Evolutionary conservation across 2,329 filamentous ascomycete species (phyloP), one percentile per base, ranked within the genome.

Genomic region (Rhexocercosporidium sp.): DNA sequence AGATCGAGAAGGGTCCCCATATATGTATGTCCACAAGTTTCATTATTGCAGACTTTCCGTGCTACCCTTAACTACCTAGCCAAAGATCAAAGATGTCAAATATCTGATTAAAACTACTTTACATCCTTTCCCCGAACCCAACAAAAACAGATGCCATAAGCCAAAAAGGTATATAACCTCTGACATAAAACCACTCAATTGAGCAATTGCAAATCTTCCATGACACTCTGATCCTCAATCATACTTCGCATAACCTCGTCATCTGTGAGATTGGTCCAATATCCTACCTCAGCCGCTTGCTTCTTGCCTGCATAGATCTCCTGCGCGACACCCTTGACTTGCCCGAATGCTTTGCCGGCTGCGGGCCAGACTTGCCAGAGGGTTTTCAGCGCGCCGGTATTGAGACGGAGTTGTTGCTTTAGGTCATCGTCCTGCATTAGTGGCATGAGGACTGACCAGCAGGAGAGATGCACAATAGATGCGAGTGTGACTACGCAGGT

Each of bases 401-500:
- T 94, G 16, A 97, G 85, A 0, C 90, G 87, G 62, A 97, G 91
- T 72, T 88, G 89, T 79, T 93, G 92, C 70, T 90, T 90, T 71
- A 91, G 83, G 73, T 87, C 87, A 69, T 89, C 89, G 75, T 89
- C 88, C 72, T 88, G 85, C 27, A 67, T 66, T 2, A 70, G 20
- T 4, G 72, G 70, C 53, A 68, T 69, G 14, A 75, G 63, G 20
- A 68, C 82, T 62, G 82, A 90, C 88, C 93, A 97, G 70, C 92
- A 92, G 64, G 90, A 92, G 27, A 96, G 84, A 74, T 96, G 92
- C 3, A 95, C 91, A 72, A 94, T 91, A 7, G 92, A 92, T 20
- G 90, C 91, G 62, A 95, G 82, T 1, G 92, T 92, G 59, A 96
- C 82, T 46, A 92, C 90, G 76, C 92, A 96, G 39, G 90, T 92